Conservation (phyloP, 2,329 filamentous ascomycete species). For the Periconia digitata region DNA sequence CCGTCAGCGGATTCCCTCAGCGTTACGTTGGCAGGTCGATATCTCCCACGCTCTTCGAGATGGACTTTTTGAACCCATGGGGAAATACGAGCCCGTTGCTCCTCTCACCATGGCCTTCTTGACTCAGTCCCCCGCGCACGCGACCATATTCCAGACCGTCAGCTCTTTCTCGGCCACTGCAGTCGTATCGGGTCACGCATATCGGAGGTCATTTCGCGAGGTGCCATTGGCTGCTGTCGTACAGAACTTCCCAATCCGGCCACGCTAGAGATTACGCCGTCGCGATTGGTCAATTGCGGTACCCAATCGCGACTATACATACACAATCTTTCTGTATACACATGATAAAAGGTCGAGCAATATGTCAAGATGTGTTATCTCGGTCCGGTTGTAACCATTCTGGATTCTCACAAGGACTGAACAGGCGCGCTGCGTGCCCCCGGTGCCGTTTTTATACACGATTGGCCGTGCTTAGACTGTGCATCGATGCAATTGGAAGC, state of each 20-base stretch:
- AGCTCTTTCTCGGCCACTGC: neutral
- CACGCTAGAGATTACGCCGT: slow-evolving; percentile 1
- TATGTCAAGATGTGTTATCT: neutral
- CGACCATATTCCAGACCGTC: neutral
- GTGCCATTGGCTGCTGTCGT: slow-evolving; percentile 1
- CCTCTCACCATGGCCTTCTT: neutral
- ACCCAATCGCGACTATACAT: neutral
- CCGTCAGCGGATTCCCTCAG: too few species aligned
- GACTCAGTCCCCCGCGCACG: neutral
- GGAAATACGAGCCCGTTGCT: neutral
- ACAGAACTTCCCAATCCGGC: slow-evolving; percentile 8
- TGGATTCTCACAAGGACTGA: too few species aligned
- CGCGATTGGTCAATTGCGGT: slow-evolving; percentile 6
- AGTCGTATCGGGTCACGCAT: neutral
- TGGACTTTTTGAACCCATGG: slow-evolving; percentile 3
- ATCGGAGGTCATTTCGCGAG: neutral
- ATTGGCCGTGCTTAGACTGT: too few species aligned
- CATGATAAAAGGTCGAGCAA: neutral
- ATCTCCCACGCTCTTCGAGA: neutral
- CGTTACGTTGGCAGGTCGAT: neutral
- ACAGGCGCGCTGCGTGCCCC: too few species aligned
- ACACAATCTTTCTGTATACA: neutral
- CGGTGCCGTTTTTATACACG: too few species aligned
- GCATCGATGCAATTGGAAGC: too few species aligned
- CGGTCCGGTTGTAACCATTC: too few species aligned